A percentile compares a stretch with the other conserved stretches of the same genome.
These are phyloP conservation scores for Xylaria sp. DNA, from an alignment of 2,329 filamentous ascomycete genomes.

Conservation along the genomic window DNA sequence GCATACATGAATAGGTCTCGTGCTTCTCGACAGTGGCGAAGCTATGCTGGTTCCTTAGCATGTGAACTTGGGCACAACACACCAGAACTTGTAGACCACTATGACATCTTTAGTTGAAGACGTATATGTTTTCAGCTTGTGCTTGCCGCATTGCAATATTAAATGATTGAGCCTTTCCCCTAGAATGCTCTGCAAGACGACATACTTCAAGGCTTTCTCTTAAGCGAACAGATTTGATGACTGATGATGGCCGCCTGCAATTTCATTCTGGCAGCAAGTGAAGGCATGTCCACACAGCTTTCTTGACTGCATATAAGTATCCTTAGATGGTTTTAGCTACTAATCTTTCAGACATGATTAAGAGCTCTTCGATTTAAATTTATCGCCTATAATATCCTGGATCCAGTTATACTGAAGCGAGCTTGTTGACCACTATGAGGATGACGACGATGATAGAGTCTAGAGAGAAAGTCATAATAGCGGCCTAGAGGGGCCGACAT, in stretches of 20 bases:
- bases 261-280: not conserved
- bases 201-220: not conserved
- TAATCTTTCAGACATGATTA: not conserved
- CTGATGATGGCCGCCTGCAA: not conserved
- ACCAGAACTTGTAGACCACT: not conserved
- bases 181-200: not conserved
- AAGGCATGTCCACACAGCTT: not conserved
- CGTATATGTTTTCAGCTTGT: no score
- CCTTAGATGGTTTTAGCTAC: not conserved
- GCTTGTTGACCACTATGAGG: not conserved
- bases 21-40: not conserved
- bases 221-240: not conserved
- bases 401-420: not conserved
- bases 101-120: no score
- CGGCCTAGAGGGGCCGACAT: not conserved
- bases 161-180: not conserved
- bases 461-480: not conserved
- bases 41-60: not conserved
- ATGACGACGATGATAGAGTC: not conserved
- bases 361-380: not conserved
- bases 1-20: not conserved
- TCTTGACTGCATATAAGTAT: not conserved
- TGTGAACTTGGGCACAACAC: not conserved
- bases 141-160: no score
- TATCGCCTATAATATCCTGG: not conserved